Percentiles rank a stretch among this genome's conserved stretches.
phyloP scores from a whole-genome alignment of 371 early-diverging fungal genomes.

The Parasitella parasitica region DNA sequence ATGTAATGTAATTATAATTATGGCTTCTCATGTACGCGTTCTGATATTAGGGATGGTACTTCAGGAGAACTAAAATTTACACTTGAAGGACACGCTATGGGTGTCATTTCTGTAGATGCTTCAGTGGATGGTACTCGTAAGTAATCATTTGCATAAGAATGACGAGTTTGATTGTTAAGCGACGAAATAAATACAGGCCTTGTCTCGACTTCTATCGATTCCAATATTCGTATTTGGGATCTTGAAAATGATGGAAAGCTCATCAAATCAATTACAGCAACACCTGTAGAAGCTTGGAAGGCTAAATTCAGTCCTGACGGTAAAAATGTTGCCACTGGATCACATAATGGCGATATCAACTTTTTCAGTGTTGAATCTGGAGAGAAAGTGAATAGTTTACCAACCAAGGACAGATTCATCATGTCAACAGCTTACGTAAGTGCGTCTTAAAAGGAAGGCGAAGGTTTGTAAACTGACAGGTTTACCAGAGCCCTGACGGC shows the following conservation, averaged over 20 bases:
- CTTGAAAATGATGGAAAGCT: slow-evolving; percentile 47
- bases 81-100: slow-evolving; percentile 75
- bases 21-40: slow-evolving; percentile 4
- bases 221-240: slow-evolving; percentile 81
- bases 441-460: too few relatives aligned
- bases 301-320: slow-evolving; percentile 75
- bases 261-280: slow-evolving; percentile 63
- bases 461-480: too few relatives aligned
- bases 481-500: slow-evolving; percentile 78
- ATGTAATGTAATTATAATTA: background rate
- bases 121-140: slow-evolving; percentile 66
- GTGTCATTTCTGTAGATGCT: slow-evolving; percentile 76
- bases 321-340: slow-evolving; percentile 67
- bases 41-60: slow-evolving; percentile 62
- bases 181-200: slow-evolving; percentile 54
- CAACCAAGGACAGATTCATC: slow-evolving; percentile 74
- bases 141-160: too few relatives aligned
- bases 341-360: slow-evolving; percentile 73
- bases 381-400: slow-evolving; percentile 57
- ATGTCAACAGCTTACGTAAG: slow-evolving; percentile 78
- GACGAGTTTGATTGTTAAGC: too few relatives aligned
- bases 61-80: slow-evolving; percentile 54
- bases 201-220: slow-evolving; percentile 78
- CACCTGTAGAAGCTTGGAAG: slow-evolving; percentile 77
- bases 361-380: slow-evolving; percentile 68